Percentiles rank a stretch among this genome's conserved stretches.
Evolutionary conservation across 805 yeast species (phyloP).

Genomic region (Hanseniaspora singularis): DNA sequence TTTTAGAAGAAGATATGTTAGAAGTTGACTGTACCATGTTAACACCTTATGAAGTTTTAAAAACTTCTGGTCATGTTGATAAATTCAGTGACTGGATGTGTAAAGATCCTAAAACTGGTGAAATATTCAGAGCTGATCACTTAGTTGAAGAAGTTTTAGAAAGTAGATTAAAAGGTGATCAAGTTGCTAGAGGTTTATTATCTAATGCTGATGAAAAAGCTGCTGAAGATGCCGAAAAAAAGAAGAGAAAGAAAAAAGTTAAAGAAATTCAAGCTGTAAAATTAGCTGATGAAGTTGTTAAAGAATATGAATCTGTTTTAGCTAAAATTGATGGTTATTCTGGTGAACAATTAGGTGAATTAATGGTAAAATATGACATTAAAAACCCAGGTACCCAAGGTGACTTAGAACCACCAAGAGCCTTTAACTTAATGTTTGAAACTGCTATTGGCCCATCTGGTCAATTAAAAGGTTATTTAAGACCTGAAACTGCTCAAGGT

Average conservation of each 20-base stretch:
- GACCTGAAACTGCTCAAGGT: conserved; percentile 99
- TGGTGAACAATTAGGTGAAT: conserved; percentile 82
- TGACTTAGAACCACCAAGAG: conserved; percentile 75
- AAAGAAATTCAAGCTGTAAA: conserved; percentile 83
- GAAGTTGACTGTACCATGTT: conserved; percentile 97
- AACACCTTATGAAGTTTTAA: conserved; percentile 94
- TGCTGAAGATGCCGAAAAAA: conserved; percentile 66
- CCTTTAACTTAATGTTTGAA: conserved; percentile 97
- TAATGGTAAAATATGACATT: conserved; percentile 71
- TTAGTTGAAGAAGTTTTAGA: conserved; percentile 95
- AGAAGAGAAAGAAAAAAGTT: conserved; percentile 90
- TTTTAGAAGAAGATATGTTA: conserved; percentile 95
- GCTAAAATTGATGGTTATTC: conserved; percentile 94
- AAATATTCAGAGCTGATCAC: conserved; percentile 97
- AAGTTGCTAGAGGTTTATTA: conserved; percentile 81
- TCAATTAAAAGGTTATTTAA: conserved; percentile 80
- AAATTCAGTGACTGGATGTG: conserved; percentile 99
- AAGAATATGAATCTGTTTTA: conserved; percentile 73
- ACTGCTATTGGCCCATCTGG: conserved; percentile 99
- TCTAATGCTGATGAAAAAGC: conserved; percentile 44
- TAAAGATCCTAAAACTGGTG: conserved; percentile 88
- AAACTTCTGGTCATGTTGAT: conserved; percentile 98
- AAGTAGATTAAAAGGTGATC: conserved; percentile 90
- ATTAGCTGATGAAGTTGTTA: conserved; percentile 66
- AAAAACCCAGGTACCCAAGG: conserved; percentile 87